Conservation (phyloP, 2,329 filamentous ascomycete genomes). For the Epichloe sylvatica region DNA sequence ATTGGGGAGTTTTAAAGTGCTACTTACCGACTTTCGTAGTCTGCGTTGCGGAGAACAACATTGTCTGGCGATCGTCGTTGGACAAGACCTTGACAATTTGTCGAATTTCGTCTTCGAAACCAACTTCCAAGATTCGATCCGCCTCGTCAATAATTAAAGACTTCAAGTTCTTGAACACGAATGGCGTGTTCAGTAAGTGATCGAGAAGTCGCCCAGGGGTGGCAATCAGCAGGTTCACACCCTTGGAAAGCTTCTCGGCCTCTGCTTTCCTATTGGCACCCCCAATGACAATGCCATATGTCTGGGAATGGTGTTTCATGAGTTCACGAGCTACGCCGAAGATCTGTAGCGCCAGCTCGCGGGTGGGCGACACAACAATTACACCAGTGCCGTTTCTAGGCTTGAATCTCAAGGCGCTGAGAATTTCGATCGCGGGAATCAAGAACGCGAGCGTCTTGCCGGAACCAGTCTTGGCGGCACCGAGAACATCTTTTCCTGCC, state of each 20-base stretch:
- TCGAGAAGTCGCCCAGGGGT: conserved; percentile 88
- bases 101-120: conserved; percentile 97
- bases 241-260: conserved; percentile 85
- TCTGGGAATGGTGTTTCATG: conserved; percentile 85
- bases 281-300: conserved; percentile 90
- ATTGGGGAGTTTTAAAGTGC: background rate
- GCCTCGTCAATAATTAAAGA: conserved; percentile 92
- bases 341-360: conserved; percentile 89
- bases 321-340: conserved; percentile 90
- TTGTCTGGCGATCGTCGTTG: conserved; percentile 76
- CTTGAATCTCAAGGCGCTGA: conserved; percentile 82
- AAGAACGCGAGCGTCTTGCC: conserved; percentile 94
- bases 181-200: conserved; percentile 86
- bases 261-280: conserved; percentile 85
- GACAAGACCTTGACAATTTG: conserved; percentile 92
- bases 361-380: conserved; percentile 81
- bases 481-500: conserved; percentile 82
- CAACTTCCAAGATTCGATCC: conserved; percentile 89
- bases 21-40: conserved; percentile 68
- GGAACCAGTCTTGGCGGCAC: conserved; percentile 89
- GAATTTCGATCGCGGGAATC: conserved; percentile 87
- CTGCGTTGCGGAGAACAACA: conserved; percentile 97
- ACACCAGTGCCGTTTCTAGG: conserved; percentile 87
- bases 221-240: conserved; percentile 86
- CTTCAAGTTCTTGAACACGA: conserved; percentile 84